Evolutionary conservation across 257 asterid genomes (phyloP).

Genomic region (Jasminum sambac): DNA sequence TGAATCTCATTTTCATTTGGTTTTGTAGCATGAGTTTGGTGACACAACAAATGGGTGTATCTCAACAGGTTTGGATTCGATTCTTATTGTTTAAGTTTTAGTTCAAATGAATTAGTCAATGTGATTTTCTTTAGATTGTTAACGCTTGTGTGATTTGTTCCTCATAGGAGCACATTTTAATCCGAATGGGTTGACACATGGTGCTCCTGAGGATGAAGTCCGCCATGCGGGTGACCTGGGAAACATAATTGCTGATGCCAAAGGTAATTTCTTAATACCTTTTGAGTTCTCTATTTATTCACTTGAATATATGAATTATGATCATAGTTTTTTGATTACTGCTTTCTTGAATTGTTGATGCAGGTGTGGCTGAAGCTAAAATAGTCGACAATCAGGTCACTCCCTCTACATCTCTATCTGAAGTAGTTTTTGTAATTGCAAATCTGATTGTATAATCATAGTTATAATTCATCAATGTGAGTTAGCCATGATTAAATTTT

Average conservation of each 20-base stretch:
- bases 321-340: not conserved
- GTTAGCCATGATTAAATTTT: slow-evolving; percentile 1
- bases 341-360: slow-evolving; percentile 24
- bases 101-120: slow-evolving; percentile 4
- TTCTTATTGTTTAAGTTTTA: slow-evolving; percentile 15
- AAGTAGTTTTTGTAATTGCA: not conserved
- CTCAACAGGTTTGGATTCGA: slow-evolving; percentile 74
- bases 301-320: not conserved
- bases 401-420: not conserved
- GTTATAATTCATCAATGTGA: slow-evolving; percentile 8
- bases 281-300: not conserved
- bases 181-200: slow-evolving; percentile 78
- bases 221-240: slow-evolving; percentile 99
- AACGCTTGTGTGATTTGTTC: slow-evolving; percentile 3
- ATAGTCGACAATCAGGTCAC: slow-evolving; percentile 76
- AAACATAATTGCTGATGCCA: slow-evolving; percentile 94
- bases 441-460: not conserved
- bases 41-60: slow-evolving; percentile 98
- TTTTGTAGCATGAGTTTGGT: slow-evolving; percentile 85
- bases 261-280: slow-evolving; percentile 49
- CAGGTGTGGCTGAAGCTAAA: slow-evolving; percentile 93
- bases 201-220: slow-evolving; percentile 88
- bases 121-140: slow-evolving; percentile 6
- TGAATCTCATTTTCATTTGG: slow-evolving; percentile 19
- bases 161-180: slow-evolving; percentile 85